Evolutionary conservation across 2,329 filamentous ascomycete genomes (phyloP), one percentile per base, ranked within the genome.

Genomic region (Microcyclospora tardicrescens): DNA sequence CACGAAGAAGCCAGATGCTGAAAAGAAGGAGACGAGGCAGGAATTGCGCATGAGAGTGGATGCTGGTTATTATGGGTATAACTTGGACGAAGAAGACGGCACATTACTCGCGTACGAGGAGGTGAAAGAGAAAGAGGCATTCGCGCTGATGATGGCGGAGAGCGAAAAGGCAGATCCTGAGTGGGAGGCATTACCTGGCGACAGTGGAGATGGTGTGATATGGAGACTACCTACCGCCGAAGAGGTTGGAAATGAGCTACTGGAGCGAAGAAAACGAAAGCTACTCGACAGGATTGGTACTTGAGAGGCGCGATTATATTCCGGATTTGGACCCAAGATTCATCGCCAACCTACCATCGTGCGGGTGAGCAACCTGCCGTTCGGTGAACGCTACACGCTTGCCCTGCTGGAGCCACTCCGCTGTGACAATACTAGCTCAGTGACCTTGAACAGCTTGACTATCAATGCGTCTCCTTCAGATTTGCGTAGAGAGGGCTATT

Each of bases 41-140:
- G 82, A 85, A 51, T 58, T 86, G 50, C 65, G 79, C 43, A 78
- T 75, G 62, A 75, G 79, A 50, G 87, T 98, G 8, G 85, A 98
- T 62, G 91, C 91, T 10, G 81, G 79, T 27, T 98, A 98, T 62
- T 98, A 95, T 60, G 91, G 91, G 31, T 98, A 93, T 61, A 87
- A 86, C 44, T 72, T 87, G 6, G 84, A 87, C 50, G 87, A 96
- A 61, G 91, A 96, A 61, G 85, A 94, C 59, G 84, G 81, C 0
- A 76, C 72, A 34, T 58, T 96, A 55, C 59, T 95, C 46, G 75
- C 69, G 37, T 94, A 93, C 58, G 91, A 98, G 68, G 72, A 67
- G 34, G 69, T 75, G 54, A 91, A 86, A 65, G 91, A 96, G 68
- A 73, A 77, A 48, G 82, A 93, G 58, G 85, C 86, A 0, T 69